phyloP scores from a whole-genome alignment of 208 protist genomes.

The Wallacemonas sp. region DNA sequence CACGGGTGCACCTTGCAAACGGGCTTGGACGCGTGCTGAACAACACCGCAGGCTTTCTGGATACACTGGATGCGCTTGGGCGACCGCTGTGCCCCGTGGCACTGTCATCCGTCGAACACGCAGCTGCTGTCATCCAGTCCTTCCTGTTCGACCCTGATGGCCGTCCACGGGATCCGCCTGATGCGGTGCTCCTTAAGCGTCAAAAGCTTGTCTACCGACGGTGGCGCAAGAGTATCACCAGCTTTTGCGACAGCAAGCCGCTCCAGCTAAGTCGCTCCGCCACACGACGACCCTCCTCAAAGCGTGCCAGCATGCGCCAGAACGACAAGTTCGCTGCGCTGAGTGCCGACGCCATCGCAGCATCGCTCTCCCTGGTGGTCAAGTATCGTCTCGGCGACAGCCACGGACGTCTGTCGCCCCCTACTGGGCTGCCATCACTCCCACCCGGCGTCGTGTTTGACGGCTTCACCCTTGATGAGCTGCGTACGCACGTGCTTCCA shows the following conservation, averaged over 20 bases:
- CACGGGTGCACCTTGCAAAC: neutral
- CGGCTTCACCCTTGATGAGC: neutral
- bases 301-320: no score
- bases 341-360: conserved; percentile 31
- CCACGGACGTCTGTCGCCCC: neutral
- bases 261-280: neutral
- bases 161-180: neutral
- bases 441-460: neutral
- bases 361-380: conserved; percentile 44
- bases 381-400: conserved; percentile 42
- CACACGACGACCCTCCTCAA: neutral
- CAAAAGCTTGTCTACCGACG: neutral
- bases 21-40: neutral
- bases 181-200: neutral
- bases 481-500: neutral
- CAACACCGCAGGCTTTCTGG: conserved; percentile 14
- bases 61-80: conserved; percentile 1
- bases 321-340: conserved; percentile 5
- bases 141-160: conserved; percentile 8
- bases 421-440: neutral
- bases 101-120: neutral
- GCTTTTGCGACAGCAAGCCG: neutral
- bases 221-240: conserved; percentile 1
- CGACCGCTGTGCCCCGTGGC: conserved; percentile 1
- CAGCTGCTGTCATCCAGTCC: neutral